phyloP scores from a whole-genome alignment of 192 early-diverging fungal genomes.

The Backusella tuberculispora region DNA sequence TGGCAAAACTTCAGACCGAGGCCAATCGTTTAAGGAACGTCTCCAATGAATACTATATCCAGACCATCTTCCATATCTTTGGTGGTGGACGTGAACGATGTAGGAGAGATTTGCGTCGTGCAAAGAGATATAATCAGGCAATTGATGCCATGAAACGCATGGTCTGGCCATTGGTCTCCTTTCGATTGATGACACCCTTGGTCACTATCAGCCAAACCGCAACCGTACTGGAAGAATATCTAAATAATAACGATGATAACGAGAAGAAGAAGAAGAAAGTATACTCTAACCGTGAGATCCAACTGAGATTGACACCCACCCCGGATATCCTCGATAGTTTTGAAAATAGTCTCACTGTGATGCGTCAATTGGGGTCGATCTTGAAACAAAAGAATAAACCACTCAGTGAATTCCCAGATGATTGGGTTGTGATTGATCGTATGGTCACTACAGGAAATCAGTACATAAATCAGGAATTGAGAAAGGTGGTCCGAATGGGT shows the following conservation, averaged over 20 bases:
- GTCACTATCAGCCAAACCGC: not conserved
- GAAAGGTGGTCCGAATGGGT: not conserved
- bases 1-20: conserved; percentile 20
- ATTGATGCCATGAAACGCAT: conserved; percentile 20
- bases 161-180: conserved; percentile 15
- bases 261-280: not conserved
- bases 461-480: conserved; percentile 7
- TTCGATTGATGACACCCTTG: conserved; percentile 2
- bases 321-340: conserved; percentile 5
- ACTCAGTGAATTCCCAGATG: conserved; percentile 17
- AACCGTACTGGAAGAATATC: not conserved
- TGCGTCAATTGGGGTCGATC: conserved; percentile 1
- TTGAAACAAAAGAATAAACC: conserved; percentile 3
- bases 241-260: not conserved
- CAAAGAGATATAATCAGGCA: conserved; percentile 24
- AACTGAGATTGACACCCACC: not conserved
- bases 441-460: conserved; percentile 9
- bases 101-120: not conserved
- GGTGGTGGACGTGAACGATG: conserved; percentile 9
- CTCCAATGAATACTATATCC: conserved; percentile 20
- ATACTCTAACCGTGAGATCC: not conserved
- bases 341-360: conserved; percentile 20
- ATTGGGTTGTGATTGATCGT: conserved; percentile 22
- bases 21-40: conserved; percentile 19
- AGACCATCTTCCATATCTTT: conserved; percentile 13